These are phyloP conservation scores for Penicillium herquei DNA, from an alignment of 495 filamentous ascomycete genomes.

Conservation along the genomic window DNA sequence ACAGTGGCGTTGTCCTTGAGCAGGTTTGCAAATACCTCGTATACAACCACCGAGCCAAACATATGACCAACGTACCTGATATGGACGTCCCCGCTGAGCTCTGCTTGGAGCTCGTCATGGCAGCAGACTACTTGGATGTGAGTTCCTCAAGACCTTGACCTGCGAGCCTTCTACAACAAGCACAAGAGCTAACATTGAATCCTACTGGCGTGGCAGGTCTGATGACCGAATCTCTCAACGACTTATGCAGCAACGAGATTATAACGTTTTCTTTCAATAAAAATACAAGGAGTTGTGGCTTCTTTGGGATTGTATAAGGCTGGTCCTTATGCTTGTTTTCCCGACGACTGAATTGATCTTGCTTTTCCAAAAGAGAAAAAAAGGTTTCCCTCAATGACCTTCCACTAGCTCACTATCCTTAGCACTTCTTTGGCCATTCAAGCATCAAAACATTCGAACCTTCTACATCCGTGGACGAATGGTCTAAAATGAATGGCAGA, in stretches of 20 bases:
- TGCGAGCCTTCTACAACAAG: not conserved
- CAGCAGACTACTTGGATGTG: slow-evolving; percentile 69
- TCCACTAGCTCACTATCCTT: not conserved
- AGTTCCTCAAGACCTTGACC: not conserved
- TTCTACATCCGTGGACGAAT: slow-evolving; percentile 55
- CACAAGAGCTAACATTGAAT: not conserved
- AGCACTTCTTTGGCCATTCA: slow-evolving; percentile 29
- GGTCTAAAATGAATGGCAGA: slow-evolving; percentile 83
- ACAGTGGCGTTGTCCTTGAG: slow-evolving; percentile 77
- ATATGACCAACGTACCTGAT: slow-evolving; percentile 76
- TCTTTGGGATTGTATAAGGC: not conserved
- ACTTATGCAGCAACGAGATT: slow-evolving; percentile 20
- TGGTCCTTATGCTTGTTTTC: too few relatives aligned
- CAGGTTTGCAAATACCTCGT: slow-evolving; percentile 91
- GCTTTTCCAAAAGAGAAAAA: too few relatives aligned
- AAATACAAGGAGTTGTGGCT: slow-evolving; percentile 14
- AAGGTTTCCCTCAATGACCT: not conserved
- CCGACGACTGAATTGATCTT: too few relatives aligned
- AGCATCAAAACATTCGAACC: slow-evolving; percentile 59
- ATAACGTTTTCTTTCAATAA: not conserved
- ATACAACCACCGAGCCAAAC: slow-evolving; percentile 79
- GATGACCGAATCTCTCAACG: not conserved
- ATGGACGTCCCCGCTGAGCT: slow-evolving; percentile 82
- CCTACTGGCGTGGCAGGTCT: not conserved
- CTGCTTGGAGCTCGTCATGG: slow-evolving; percentile 77